Conservation (phyloP, 1,284 basidiomycete genomes). For the Ceratobasidium sp. region DNA sequence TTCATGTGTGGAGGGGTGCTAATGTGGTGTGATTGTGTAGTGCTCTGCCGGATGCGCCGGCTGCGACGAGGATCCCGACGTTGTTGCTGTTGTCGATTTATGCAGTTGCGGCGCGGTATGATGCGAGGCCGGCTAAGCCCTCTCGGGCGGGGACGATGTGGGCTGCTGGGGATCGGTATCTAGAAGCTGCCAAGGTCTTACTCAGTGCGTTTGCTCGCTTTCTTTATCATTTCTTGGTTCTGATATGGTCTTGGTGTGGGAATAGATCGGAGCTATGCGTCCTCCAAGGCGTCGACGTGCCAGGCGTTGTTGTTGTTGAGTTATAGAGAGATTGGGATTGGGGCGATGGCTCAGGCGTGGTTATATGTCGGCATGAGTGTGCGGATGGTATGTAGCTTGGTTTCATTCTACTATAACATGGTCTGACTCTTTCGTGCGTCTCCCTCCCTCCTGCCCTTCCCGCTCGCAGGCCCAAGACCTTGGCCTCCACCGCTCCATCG, state of each 20-base stretch:
- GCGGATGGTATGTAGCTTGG: slow-evolving; percentile 41
- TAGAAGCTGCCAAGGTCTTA: slow-evolving; percentile 74
- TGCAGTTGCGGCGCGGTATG: slow-evolving; percentile 77
- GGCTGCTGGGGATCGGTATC: slow-evolving; percentile 80
- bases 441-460: background rate
- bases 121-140: slow-evolving; percentile 52
- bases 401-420: too few relatives aligned
- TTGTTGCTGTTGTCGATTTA: slow-evolving; percentile 82
- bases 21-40: background rate
- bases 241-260: background rate
- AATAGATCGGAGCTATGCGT: slow-evolving; percentile 55
- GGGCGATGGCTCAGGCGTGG: slow-evolving; percentile 87
- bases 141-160: slow-evolving; percentile 73
- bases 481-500: slow-evolving; percentile 83
- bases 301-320: slow-evolving; percentile 82
- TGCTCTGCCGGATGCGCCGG: slow-evolving; percentile 28
- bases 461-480: slow-evolving; percentile 79
- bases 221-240: background rate
- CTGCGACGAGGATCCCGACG: slow-evolving; percentile 60
- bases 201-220: slow-evolving; percentile 63
- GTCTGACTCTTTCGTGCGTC: too few relatives aligned
- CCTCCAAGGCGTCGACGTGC: slow-evolving; percentile 70
- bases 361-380: slow-evolving; percentile 65
- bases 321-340: slow-evolving; percentile 85
- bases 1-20: background rate